A percentile compares a stretch with the other conserved stretches of the same genome.
Evolutionary conservation across 805 yeast species (phyloP).

Genomic region (Brettanomyces sp.): DNA sequence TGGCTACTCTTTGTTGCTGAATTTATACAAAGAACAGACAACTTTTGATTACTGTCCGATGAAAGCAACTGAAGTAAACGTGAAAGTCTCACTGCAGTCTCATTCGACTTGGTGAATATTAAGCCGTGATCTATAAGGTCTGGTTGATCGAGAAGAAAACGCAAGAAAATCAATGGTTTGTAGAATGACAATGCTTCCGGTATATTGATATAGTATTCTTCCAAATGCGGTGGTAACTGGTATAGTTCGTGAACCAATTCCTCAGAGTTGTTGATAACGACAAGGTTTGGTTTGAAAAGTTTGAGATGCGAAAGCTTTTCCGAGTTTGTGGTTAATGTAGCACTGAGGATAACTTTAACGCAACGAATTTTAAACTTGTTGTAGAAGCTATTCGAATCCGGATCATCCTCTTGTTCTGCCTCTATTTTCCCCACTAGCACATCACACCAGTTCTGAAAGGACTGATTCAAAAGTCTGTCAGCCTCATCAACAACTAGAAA

Average conservation of each 20-base stretch:
- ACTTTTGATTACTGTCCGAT: slow-evolving; percentile 12
- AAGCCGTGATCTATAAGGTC: slow-evolving; percentile 30
- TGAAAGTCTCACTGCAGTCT: slow-evolving; percentile 73
- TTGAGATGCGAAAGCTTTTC: slow-evolving; percentile 71
- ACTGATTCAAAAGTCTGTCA: slow-evolving; percentile 73
- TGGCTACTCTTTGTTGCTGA: slow-evolving; percentile 45
- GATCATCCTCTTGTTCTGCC: slow-evolving; percentile 20
- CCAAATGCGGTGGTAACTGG: slow-evolving; percentile 46
- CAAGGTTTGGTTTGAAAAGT: slow-evolving; percentile 60
- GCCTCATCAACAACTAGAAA: slow-evolving; percentile 75
- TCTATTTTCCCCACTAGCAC: slow-evolving; percentile 35
- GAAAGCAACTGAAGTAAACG: slow-evolving; percentile 42
- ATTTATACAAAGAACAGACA: slow-evolving; percentile 39
- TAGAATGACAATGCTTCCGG: slow-evolving; percentile 26
- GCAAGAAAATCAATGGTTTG: slow-evolving; percentile 70
- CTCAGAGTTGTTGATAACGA: slow-evolving; percentile 53
- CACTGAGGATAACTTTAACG: slow-evolving; percentile 73
- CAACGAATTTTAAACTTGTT: slow-evolving; percentile 29
- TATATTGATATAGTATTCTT: slow-evolving; percentile 21
- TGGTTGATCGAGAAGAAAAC: slow-evolving; percentile 34
- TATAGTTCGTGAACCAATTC: slow-evolving; percentile 44
- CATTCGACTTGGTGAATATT: slow-evolving; percentile 73
- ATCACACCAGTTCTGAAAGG: slow-evolving; percentile 88
- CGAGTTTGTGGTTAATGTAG: slow-evolving; percentile 90
- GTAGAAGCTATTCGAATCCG: slow-evolving; percentile 15